Base-by-base conservation (phyloP, 2,329 filamentous ascomycete species). In the Colletotrichum phormii region DNA sequence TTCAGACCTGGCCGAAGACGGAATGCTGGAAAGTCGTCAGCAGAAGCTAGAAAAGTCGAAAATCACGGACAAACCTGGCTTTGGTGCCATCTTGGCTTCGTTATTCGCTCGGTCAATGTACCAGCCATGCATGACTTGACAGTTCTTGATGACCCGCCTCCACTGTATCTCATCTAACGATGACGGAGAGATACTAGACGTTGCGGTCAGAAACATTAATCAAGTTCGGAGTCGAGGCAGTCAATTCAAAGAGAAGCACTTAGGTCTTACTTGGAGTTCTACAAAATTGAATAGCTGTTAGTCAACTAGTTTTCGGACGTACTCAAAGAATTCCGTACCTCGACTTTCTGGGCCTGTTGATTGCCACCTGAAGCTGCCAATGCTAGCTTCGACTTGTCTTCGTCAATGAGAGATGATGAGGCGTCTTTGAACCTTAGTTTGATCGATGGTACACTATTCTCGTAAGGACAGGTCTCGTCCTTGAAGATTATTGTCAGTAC, bases 121-220 rank as follows among this genome's bases (percentile, higher is more conserved):
- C 66, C 66, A 69, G 13, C 66, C 66, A 8, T 69, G 66, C 59
- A 69, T 57, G 35, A 64, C 66, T 6, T 69, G 53, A 35, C 66
- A 69, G 3, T 69, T 69, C 22, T 64, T 64, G 26, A 69, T 69
- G 1, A 69, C 53, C 0, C 55, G 37, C 7, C 22, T 58, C 66
- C 66, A 69, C 11, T 58, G 31, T 2, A 29, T 12, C 33, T 51
- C 66, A 11, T 64, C 60, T 3, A 69, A 51, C 6, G 26, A 33
- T 6, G 67, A 57, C 18, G 67, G 67, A 8, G 29, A 64, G 22
- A 60, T 69, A 1, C 5, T 18, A n/a, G 26, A 31, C 3, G 9
- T 54, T 1, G 4, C 0, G 22, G n/a, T 15, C 4, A 46, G 7
- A 3, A 22, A 15, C 9, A 18, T 51, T 7, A 49, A 49, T 22